A percentile compares a stretch with the other conserved stretches of the same genome.
Evolutionary conservation across 768 basidiomycete species (phyloP).

Genomic region (Boletus rubescentipes): DNA sequence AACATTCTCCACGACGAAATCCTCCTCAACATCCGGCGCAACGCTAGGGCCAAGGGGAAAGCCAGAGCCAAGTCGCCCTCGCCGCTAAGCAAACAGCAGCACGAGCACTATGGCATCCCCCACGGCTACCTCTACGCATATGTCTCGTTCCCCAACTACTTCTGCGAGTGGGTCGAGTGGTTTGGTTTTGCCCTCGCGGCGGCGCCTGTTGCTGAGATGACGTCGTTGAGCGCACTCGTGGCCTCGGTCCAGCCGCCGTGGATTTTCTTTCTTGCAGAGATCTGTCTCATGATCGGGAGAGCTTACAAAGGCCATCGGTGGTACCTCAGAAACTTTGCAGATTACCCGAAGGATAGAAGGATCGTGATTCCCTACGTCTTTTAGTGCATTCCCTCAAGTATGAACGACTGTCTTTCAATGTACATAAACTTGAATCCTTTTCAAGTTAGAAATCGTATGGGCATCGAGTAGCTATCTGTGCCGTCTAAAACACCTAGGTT

Average conservation of each 20-base stretch:
- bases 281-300: slow-evolving; percentile 78
- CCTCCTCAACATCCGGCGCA: slow-evolving; percentile 76
- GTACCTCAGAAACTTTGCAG: slow-evolving; percentile 77
- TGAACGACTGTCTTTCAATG: no score
- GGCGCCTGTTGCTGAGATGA: slow-evolving; percentile 43
- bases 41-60: slow-evolving; percentile 43
- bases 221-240: slow-evolving; percentile 38
- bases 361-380: slow-evolving; percentile 79
- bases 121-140: slow-evolving; percentile 72
- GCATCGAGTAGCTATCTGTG: no score
- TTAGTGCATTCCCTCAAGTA: slow-evolving; percentile 31
- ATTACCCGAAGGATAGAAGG: slow-evolving; percentile 79
- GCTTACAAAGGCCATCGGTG: slow-evolving; percentile 81
- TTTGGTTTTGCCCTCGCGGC: slow-evolving; percentile 80
- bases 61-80: slow-evolving; percentile 28
- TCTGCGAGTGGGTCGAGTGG: slow-evolving; percentile 97
- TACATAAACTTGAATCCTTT: no score
- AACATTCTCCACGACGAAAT: slow-evolving; percentile 93
- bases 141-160: slow-evolving; percentile 91
- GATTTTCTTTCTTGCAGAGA: slow-evolving; percentile 73
- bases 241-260: slow-evolving; percentile 66
- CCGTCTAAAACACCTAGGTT: no score
- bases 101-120: slow-evolving; percentile 75
- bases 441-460: no score
- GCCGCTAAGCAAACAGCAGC: slow-evolving; percentile 23